Conservation (phyloP, 2,329 filamentous ascomycete species). For the Colletotrichum tanaceti region DNA sequence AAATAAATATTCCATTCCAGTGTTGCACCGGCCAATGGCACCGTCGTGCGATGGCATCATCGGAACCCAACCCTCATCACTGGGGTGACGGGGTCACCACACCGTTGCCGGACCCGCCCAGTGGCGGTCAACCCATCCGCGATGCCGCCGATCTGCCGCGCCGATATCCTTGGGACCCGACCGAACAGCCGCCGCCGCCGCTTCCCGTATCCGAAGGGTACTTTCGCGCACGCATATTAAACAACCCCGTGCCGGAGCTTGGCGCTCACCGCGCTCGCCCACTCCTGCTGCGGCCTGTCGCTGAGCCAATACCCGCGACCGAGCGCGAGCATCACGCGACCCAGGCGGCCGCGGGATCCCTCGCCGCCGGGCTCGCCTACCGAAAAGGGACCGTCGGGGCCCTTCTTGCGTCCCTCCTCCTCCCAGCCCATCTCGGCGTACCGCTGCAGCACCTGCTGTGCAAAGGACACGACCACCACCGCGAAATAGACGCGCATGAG, state of each 20-base stretch:
- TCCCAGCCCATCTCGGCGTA: constrained; percentile 40
- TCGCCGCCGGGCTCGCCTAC: constrained; percentile 77
- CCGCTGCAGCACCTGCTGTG: constrained; percentile 76
- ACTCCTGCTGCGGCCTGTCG: constrained; percentile 72
- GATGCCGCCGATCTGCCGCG: constrained; percentile 38
- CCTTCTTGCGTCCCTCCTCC: constrained; percentile 50
- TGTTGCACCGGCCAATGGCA: constrained; percentile 22
- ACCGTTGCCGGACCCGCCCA: constrained; percentile 7
- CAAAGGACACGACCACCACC: constrained; percentile 85
- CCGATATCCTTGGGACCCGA: constrained; percentile 29
- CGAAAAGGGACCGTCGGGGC: constrained; percentile 72
- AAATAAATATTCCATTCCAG: constrained; percentile 7
- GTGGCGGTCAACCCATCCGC: constrained; percentile 5
- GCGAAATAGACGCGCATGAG: constrained; percentile 84
- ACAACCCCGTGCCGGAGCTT: constrained; percentile 37
- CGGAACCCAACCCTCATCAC: constrained; percentile 20
- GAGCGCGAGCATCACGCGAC: constrained; percentile 80
- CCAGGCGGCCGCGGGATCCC: constrained; percentile 82
- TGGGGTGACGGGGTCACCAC: constrained; percentile 6
- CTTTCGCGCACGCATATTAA: neutral
- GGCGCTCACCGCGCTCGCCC: constrained; percentile 72
- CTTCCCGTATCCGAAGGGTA: neutral
- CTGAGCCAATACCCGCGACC: constrained; percentile 86
- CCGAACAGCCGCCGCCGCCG: constrained; percentile 1
- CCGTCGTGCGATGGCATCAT: constrained; percentile 35